phyloP scores from a whole-genome alignment of 352 stramenopile genomes.

The Phytophthora fragariaefolia region DNA sequence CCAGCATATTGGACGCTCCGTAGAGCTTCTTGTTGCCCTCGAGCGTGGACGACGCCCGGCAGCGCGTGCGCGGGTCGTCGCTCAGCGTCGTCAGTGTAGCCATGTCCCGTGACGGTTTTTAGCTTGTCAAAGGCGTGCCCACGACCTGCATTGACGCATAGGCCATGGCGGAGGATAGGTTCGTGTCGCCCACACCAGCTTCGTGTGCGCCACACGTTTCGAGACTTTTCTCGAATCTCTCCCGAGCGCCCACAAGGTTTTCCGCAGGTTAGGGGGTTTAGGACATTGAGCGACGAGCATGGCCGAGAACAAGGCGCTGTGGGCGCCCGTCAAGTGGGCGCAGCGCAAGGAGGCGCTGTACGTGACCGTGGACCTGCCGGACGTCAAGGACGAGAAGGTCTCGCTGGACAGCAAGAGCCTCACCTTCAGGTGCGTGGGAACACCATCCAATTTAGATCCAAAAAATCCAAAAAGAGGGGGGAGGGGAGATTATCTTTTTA shows the following conservation, averaged over 20 bases:
- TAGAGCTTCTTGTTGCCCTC: slow-evolving; percentile 73
- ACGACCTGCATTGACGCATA: too few relatives aligned
- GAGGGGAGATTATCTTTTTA: too few relatives aligned
- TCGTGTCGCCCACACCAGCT: too few relatives aligned
- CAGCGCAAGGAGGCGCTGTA: slow-evolving; percentile 97
- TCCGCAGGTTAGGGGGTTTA: too few relatives aligned
- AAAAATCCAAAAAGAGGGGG: neutral
- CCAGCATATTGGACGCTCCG: slow-evolving; percentile 64
- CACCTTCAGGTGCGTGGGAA: slow-evolving; percentile 74
- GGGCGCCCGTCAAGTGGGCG: slow-evolving; percentile 95
- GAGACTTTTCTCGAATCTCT: slow-evolving; percentile 41
- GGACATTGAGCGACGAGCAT: slow-evolving; percentile 26
- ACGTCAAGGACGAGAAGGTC: slow-evolving; percentile 95
- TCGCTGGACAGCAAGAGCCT: slow-evolving; percentile 90
- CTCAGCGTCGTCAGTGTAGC: slow-evolving; percentile 36
- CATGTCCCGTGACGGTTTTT: neutral
- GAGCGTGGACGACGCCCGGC: slow-evolving; percentile 71
- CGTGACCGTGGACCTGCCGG: slow-evolving; percentile 95
- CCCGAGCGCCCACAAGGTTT: too few relatives aligned
- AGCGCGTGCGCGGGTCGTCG: slow-evolving; percentile 49
- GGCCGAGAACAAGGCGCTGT: slow-evolving; percentile 64
- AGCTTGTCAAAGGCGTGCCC: slow-evolving; percentile 1
- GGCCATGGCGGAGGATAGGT: too few relatives aligned
- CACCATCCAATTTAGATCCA: neutral
- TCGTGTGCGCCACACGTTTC: slow-evolving; percentile 17